Base-by-base conservation (phyloP, 2,329 filamentous ascomycete genomes). In the Stenocarpella maydis region DNA sequence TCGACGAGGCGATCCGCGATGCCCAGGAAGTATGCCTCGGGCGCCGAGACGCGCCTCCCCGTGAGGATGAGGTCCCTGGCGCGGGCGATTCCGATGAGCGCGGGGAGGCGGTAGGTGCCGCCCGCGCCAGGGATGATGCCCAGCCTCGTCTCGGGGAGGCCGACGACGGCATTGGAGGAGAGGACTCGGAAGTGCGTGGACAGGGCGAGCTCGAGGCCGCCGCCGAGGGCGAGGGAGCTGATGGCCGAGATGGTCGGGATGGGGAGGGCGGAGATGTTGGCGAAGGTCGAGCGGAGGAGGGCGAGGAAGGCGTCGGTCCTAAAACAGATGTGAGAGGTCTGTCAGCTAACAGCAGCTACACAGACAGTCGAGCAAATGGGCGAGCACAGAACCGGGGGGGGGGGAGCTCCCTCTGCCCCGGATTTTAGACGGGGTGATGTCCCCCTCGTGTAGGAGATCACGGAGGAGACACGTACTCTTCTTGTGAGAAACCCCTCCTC, bases 91-190 rank as follows among this genome's bases (percentile, higher is more conserved):
- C 96, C 96, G 73, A 99, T 91, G 24, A 99, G 81, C 10, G 86
- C 87, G 1, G 94, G 94, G 0, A 99, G 89, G 12, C 96, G 91
- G 80, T 94, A 93, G 1, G 95, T 98, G 71, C 95, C 96, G 52
- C 96, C 96, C 2, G 95, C 96, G 70, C 96, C 96, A 3, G 96
- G 96, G 73, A 99, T 92, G 78, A 99, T 99, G 68, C 92, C 96
- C 2, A 99, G 87, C 2, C 95, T 87, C 1, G 96, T 98, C 80
- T 99, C 96, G 1, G 96, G 96, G 6, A 98, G 88, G 0, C 90
- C 95, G 67, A 99, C 89, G 28, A 86, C 83, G 19, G 94, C 92
- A 41, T 90, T 92, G 47, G 92, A 94, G 39, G 90, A 88, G 74
- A 98, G 91, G 65, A 99, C 91, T 73, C 96, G 93, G 80, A 99